Base-by-base conservation (phyloP, 441 rosid species). In the Gossypium trilobum region DNA sequence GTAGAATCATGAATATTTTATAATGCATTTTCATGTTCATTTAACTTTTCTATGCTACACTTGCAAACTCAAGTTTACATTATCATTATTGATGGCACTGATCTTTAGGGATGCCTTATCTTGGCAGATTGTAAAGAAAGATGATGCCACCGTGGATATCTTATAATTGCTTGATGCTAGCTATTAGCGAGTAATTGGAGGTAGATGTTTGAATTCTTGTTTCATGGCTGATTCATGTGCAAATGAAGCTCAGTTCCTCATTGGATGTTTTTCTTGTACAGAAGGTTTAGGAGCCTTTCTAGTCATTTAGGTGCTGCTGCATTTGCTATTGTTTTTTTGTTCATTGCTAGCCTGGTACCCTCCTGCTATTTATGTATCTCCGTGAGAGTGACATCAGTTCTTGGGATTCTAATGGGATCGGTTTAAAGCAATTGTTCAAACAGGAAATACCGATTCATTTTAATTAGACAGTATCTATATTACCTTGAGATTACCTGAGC, bases 61-160 rank as follows among this genome's bases (percentile, higher is more conserved):
- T 74, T 36, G 36, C 22, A 14, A 52, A 75, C 57, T 70, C 13
- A n/a, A 62, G 60, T 61, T 48, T 58, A 22, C 9, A 46, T 50
- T 27, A 16, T 68, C 27, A 9, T 27, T 29, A 16, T 63, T 54
- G 19, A 54, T 64, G 54, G 20, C 29, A 71, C 56, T 56, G 42
- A 71, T 42, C 8, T 48, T 17, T 58, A 2, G 51, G 50, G 73
- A 33, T 20, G 31, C 27, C 70, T 50, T 29, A 54, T 74, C 4
- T 66, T 75, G 60, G 67, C 84, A 84, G 89, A 77, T 83, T 70
- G 86, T 78, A 79, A 86, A 75, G 78, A 78, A 77, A 66, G 87
- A 82, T 25, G 55, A 22, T 25, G 70, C 73, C 23, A 17, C 62
- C 6, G 66, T 42, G 36, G 87, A 80, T 31, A 68, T 5, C 8